Evolutionary conservation across 2,329 filamentous ascomycete genomes (phyloP), one percentile per base, ranked within the genome.

Genomic region (Chrysosphaeria jannelii): DNA sequence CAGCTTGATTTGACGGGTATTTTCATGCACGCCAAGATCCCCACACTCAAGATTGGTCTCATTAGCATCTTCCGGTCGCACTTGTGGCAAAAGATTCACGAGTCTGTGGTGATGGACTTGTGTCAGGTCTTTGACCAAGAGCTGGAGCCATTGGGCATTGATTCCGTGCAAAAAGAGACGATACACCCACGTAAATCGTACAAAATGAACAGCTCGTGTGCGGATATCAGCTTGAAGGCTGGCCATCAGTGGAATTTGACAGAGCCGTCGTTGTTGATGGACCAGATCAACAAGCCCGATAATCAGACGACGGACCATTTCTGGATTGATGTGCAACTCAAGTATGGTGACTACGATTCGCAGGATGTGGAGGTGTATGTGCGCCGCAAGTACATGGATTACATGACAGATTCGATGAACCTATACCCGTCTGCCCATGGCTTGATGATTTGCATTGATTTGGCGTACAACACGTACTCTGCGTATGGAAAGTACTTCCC

Each of bases 121-220:
- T 93, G 85, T 35, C 88, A 97, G 41, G 85, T 97, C 9, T 90
- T 97, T 35, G 85, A 97, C 34, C 81, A 93, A 39, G 85, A 97
- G 41, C 51, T 97, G 20, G 85, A 97, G 43, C 78, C 85, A 15
- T 53, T 97, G 4, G 79, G 79, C 17, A 91, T 97, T 28, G 85
- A 97, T 45, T 88, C 78, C 3, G 85, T 93, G 4, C 85, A 97
- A 41, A 97, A 97, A 46, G 85, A 97, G 50, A 93, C 85, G 0
- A 97, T 97, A 28, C 85, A 97, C 51, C 85, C 85, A 24, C 63
- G 85, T 61, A 97, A 97, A 48, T 91, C 78, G 4, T 97, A 97
- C 62, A 97, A 97, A 62, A 97, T 97, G 85, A 97, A 97, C 54
- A 91, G 79, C 37, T 93, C 81, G 27, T 93, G 85, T 38, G 85